Evolutionary conservation across 2,329 filamentous ascomycete genomes (phyloP), one percentile per base, ranked within the genome.

Genomic region (Pseudopyricularia cyperi): DNA sequence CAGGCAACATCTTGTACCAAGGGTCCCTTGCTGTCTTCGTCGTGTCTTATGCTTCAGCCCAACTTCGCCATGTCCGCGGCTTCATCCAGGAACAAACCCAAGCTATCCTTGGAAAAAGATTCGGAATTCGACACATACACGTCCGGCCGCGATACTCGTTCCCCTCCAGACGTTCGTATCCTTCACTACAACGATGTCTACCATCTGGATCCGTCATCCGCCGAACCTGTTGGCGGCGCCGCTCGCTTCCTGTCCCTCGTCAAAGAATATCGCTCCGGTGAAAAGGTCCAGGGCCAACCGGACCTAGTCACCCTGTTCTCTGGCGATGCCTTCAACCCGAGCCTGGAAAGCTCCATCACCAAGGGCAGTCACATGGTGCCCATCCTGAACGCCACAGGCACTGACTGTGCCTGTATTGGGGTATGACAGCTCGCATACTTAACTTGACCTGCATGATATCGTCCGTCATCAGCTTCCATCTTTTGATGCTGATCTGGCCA

Each of bases 181-280:
- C 65, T 95, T 32, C 90, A 95, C 69, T 95, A 85, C 74, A 95
- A 95, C 67, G 89, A 96, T 68, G 89, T 95, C 55, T 95, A 95
- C 66, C 90, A 95, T 61, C 79, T 95, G 52, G 89, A 95, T 58
- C 63, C 68, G 2, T 73, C 74, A 2, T 89, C 87, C 26, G 80
- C 85, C 15, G 88, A 95, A 62, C 90, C 90, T 1, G 81, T 89
- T 2, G 90, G 90, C 28, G 90, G 90, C 17, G 77, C 86, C 42
- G 74, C 87, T 30, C 78, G 90, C 48, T 95, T 96, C 68, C 83
- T 93, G 64, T 84, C 82, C 3, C 70, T 93, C 26, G 75, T 84
- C 57, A 82, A 88, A 54, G 76, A 90, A 64, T 95, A 95, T 63
- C 80, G 81, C 50, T 66, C 77, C 2, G 74, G 78, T 50, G 65